Conservation (phyloP, 2,329 filamentous ascomycete genomes). For the Beauveria medogensis region DNA sequence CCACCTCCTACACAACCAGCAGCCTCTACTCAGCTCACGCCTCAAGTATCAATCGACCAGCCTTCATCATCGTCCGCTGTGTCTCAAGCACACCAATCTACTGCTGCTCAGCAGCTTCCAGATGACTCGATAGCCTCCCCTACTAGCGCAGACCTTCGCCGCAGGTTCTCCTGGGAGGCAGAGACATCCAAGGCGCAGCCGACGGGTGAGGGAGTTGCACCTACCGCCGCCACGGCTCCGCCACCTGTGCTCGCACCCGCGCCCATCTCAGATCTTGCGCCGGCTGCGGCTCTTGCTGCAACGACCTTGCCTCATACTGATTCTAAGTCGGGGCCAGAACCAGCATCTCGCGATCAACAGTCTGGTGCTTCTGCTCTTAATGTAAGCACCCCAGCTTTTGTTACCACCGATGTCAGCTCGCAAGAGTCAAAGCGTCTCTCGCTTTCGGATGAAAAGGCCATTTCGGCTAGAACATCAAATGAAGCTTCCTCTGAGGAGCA, state of each 20-base stretch:
- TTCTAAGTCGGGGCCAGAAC: background rate
- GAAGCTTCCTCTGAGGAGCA: conserved; percentile 31
- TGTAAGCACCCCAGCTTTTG: background rate
- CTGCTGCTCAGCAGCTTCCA: background rate
- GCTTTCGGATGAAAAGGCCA: conserved; percentile 37
- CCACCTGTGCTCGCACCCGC: background rate
- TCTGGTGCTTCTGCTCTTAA: background rate
- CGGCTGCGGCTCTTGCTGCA: background rate
- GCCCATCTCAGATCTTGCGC: background rate
- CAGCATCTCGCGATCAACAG: conserved; percentile 7
- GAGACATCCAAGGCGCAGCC: conserved; percentile 9
- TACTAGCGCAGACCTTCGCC: conserved; percentile 14
- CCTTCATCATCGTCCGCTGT: background rate
- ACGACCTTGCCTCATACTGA: background rate
- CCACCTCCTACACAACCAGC: background rate
- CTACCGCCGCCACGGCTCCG: background rate
- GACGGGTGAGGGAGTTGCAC: background rate
- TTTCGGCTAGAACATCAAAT: conserved; percentile 27
- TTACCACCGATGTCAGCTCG: background rate
- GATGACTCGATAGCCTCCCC: background rate
- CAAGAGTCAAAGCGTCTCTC: conserved; percentile 26
- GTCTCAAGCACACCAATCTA: background rate
- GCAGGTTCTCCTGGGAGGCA: conserved; percentile 32
- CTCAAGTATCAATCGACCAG: background rate
- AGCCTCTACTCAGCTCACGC: background rate